phyloP scores from a whole-genome alignment of 2,329 filamentous ascomycete genomes.

The Ophiostoma sp. region DNA sequence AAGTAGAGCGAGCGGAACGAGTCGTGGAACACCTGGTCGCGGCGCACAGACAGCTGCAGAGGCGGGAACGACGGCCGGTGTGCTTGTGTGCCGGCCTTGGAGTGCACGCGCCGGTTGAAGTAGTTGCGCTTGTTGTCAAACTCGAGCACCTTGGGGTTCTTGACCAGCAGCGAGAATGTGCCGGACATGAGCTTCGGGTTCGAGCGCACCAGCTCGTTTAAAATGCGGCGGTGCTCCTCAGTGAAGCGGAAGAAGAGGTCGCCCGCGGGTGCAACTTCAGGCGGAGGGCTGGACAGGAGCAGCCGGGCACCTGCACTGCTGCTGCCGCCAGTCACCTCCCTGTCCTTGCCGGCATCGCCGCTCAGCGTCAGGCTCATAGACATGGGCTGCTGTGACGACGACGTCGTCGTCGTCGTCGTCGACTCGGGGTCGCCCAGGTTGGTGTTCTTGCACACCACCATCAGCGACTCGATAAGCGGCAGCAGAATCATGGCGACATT shows the following conservation, averaged over 20 bases:
- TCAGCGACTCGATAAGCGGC: conserved; percentile 89
- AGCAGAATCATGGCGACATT: conserved; percentile 94
- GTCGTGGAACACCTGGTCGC: conserved; percentile 94
- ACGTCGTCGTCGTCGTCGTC: neutral
- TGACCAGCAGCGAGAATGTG: conserved; percentile 90
- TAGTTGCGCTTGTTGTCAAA: conserved; percentile 99
- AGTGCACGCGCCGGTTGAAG: conserved; percentile 89
- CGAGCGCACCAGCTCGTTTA: conserved; percentile 94
- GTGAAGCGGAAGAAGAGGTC: conserved; percentile 95
- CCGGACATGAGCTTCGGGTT: conserved; percentile 98
- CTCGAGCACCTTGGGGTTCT: conserved; percentile 97
- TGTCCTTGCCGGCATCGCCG: conserved; percentile 15
- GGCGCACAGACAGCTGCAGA: conserved; percentile 81
- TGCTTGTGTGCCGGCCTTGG: conserved; percentile 46
- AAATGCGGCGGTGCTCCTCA: conserved; percentile 92
- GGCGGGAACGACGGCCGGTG: conserved; percentile 64
- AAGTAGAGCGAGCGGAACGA: conserved; percentile 98
- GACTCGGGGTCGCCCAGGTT: conserved; percentile 59
- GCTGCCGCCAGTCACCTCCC: conserved; percentile 26
- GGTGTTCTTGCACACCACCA: conserved; percentile 99
- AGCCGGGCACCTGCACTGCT: conserved; percentile 35
- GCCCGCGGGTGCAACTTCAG: conserved; percentile 44
- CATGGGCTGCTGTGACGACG: conserved; percentile 10
- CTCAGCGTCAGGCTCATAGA: conserved; percentile 21
- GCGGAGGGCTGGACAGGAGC: conserved; percentile 66